A percentile compares a stretch with the other conserved stretches of the same genome.
These are phyloP conservation scores for Kuraishia capsulata DNA, from an alignment of 805 yeast genomes.

Conservation along the genomic window DNA sequence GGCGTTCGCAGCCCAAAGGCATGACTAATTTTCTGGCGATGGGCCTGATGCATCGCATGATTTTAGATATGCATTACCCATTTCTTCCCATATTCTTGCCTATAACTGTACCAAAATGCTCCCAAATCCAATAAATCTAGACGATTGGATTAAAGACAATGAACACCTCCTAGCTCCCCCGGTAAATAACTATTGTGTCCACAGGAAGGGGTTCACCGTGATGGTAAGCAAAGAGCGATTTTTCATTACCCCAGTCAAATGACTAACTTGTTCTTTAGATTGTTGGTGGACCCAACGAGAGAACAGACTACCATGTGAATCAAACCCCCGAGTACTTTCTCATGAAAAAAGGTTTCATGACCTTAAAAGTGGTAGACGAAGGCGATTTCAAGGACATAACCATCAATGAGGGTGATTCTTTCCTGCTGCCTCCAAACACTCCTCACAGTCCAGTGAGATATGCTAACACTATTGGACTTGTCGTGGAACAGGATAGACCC, in stretches of 20 bases:
- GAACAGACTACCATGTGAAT: conserved; percentile 89
- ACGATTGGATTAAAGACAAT: conserved; percentile 84
- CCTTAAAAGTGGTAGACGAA: conserved; percentile 71
- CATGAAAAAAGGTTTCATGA: conserved; percentile 82
- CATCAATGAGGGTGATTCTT: conserved; percentile 83
- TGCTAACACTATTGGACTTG: conserved; percentile 80
- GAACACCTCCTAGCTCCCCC: conserved; percentile 77
- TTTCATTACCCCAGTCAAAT: not conserved
- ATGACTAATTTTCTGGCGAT: no score
- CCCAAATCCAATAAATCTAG: no score
- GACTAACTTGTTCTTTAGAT: conserved; percentile 28
- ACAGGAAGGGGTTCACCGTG: conserved; percentile 85
- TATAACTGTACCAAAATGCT: conserved; percentile 61
- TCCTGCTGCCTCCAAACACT: conserved; percentile 70
- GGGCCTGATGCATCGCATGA: not conserved
- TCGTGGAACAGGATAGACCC: conserved; percentile 89
- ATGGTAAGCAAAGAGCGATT: conserved; percentile 37
- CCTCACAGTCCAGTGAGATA: conserved; percentile 91
- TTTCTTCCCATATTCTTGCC: conserved; percentile 41
- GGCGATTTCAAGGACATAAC: conserved; percentile 67
- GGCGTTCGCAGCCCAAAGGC: no score
- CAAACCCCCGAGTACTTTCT: conserved; percentile 93
- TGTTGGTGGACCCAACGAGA: conserved; percentile 91
- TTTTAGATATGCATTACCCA: not conserved
- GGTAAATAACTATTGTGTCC: conserved; percentile 83